Evolutionary conservation across 2,329 filamentous ascomycete genomes (phyloP).

Genomic region (Aspergillus hiratsukae): DNA sequence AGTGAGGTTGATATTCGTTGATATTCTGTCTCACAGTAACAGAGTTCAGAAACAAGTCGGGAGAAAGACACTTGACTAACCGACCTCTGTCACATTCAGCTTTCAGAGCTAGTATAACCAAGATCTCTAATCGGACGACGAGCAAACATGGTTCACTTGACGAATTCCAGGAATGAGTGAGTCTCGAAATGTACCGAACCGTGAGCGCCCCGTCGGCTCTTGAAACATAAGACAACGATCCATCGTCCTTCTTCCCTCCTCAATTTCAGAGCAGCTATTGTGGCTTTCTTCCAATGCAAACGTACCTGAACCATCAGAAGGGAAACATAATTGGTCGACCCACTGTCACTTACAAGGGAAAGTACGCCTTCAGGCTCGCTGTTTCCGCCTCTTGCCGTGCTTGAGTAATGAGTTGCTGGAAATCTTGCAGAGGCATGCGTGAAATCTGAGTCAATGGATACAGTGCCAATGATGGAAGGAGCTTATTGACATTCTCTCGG

Average conservation of each 20-base stretch:
- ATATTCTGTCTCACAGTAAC: neutral
- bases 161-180: neutral
- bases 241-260: neutral
- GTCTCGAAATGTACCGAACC: neutral
- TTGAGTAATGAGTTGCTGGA: constrained; percentile 33
- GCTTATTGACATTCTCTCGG: constrained; percentile 31
- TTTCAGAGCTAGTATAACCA: neutral
- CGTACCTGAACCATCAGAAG: constrained; percentile 33
- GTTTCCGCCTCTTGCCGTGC: constrained; percentile 38
- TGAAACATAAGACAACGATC: neutral
- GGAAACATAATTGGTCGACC: neutral
- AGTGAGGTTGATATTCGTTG: neutral
- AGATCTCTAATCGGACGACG: neutral
- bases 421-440: constrained; percentile 37
- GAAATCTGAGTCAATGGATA: constrained; percentile 43
- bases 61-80: neutral
- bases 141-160: neutral
- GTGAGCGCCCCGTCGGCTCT: neutral
- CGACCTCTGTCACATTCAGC: neutral
- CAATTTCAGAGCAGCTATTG: neutral
- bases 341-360: constrained; percentile 38
- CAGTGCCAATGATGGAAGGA: constrained; percentile 39
- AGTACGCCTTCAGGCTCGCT: constrained; percentile 39
- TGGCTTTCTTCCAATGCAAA: constrained; percentile 41
- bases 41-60: neutral